These are phyloP conservation scores for Syzygium aromaticum DNA, from an alignment of 345 rosid species.

Conservation along the genomic window DNA sequence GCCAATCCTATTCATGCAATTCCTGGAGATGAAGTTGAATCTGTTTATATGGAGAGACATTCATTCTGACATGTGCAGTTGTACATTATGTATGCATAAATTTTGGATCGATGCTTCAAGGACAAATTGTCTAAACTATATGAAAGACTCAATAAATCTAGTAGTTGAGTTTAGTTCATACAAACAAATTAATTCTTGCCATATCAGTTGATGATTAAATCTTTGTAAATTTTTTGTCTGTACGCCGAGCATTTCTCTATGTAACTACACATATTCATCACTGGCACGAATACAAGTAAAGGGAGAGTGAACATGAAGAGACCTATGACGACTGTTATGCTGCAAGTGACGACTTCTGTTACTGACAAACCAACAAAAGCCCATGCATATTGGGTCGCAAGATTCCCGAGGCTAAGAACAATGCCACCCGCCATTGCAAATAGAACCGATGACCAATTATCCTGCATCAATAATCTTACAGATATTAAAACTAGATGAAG, in stretches of 20 bases:
- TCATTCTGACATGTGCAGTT: not conserved
- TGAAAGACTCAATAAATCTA: not conserved
- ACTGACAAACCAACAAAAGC: conserved; percentile 82
- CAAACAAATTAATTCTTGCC: not conserved
- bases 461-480: conserved; percentile 20
- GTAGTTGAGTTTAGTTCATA: not conserved
- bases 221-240: not conserved
- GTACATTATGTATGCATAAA: not conserved
- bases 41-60: too few relatives aligned
- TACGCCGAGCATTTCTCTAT: not conserved
- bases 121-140: not conserved
- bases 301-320: not conserved
- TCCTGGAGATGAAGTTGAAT: not conserved
- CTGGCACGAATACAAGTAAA: not conserved
- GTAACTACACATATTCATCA: not conserved
- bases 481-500: conserved; percentile 1
- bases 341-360: conserved; percentile 60
- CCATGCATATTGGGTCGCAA: conserved; percentile 68
- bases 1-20: not conserved
- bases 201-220: not conserved
- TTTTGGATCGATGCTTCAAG: not conserved
- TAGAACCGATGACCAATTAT: conserved; percentile 64
- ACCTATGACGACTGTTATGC: conserved; percentile 84
- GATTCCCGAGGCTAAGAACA: conserved; percentile 65
- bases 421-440: conserved; percentile 80